Conservation (phyloP, 176 grass and related monocot genomes). For the Carex parvula region DNA sequence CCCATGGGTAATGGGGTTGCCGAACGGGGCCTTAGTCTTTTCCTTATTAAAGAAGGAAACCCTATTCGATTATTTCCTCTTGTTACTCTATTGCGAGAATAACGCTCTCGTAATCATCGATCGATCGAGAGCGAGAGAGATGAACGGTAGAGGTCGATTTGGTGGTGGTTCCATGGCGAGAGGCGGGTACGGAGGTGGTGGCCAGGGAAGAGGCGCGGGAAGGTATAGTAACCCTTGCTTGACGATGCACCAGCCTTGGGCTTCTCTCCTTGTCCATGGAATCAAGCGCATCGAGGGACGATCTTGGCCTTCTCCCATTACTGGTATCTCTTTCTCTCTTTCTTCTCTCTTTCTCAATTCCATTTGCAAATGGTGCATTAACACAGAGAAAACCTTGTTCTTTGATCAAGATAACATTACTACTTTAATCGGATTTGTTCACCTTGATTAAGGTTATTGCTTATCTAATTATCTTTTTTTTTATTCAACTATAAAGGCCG, state of each 20-base stretch:
- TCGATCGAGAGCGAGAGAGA: not conserved
- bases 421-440: not conserved
- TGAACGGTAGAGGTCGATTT: conserved; percentile 7
- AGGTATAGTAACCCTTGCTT: conserved; percentile 62
- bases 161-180: not conserved
- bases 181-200: conserved; percentile 2
- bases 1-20: too few species aligned
- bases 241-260: conserved; percentile 98
- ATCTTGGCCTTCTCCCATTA: conserved; percentile 81
- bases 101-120: too few species aligned
- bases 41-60: too few species aligned
- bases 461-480: not conserved
- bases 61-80: not conserved
- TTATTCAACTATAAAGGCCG: conserved; percentile 36
- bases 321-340: conserved; percentile 20
- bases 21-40: too few species aligned
- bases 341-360: not conserved
- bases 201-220: conserved; percentile 9
- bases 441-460: not conserved
- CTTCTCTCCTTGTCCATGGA: conserved; percentile 79
- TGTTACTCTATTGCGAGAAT: too few species aligned
- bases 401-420: not conserved
- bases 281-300: conserved; percentile 95
- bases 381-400: not conserved
- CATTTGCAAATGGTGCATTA: not conserved